A percentile compares a stretch with the other conserved stretches of the same genome.
These are phyloP conservation scores for Geotrichum fermentans DNA, from an alignment of 1,139 yeast genomes.

Conservation along the genomic window DNA sequence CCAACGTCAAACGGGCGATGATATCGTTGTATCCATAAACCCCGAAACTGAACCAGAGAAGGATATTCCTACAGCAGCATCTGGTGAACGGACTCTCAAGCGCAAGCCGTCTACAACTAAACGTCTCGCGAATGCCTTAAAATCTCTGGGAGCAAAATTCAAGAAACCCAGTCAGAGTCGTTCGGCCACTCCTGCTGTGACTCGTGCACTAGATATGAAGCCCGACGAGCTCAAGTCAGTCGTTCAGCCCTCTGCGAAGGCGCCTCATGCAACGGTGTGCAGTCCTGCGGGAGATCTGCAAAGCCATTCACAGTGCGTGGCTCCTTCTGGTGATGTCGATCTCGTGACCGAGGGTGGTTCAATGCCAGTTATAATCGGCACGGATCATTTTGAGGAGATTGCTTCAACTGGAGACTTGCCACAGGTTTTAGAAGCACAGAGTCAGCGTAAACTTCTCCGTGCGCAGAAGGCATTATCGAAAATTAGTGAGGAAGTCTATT, in stretches of 20 bases:
- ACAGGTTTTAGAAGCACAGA: not conserved
- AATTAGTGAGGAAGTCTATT: constrained; percentile 12
- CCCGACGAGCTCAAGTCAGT: not conserved
- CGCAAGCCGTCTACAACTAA: constrained; percentile 3
- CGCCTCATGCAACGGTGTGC: not conserved
- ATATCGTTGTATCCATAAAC: no score
- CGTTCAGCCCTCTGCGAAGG: not conserved
- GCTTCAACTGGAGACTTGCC: not conserved
- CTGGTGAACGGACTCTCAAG: constrained; percentile 5
- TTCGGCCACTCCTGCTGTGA: not conserved
- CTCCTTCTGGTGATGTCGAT: not conserved
- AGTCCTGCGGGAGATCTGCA: no score
- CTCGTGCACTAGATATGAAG: not conserved
- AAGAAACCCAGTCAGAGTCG: not conserved
- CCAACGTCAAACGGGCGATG: no score
- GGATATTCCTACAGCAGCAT: no score
- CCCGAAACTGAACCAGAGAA: no score
- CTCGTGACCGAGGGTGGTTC: not conserved
- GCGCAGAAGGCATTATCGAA: constrained; percentile 11
- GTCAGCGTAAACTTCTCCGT: not conserved
- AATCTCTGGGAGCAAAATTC: not conserved
- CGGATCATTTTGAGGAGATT: not conserved
- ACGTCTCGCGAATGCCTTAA: constrained; percentile 3
- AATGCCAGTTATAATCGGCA: not conserved
- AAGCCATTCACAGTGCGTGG: no score